Evolutionary conservation across 495 filamentous ascomycete genomes (phyloP).

Genomic region (Paragyromitra xinjiangensis): DNA sequence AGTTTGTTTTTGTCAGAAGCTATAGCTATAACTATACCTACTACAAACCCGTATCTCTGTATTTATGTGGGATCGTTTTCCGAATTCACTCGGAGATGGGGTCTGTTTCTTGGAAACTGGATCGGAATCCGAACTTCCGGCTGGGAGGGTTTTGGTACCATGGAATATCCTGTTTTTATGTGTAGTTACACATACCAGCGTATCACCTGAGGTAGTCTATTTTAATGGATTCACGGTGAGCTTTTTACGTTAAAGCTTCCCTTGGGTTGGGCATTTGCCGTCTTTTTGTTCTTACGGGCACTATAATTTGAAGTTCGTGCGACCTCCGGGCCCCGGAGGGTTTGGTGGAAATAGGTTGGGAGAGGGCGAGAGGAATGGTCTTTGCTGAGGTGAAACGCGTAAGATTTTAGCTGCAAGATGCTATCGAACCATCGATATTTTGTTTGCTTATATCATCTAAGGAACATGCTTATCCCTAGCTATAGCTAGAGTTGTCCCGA

Average conservation of each 20-base stretch:
- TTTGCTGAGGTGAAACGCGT: neutral
- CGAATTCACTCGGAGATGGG: neutral
- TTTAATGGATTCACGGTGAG: neutral
- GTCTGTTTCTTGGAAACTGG: neutral
- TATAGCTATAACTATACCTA: constrained; percentile 3
- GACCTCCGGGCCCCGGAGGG: neutral
- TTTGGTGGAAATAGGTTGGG: neutral
- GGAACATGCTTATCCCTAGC: neutral
- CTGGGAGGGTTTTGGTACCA: neutral
- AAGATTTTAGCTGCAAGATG: neutral
- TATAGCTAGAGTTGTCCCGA: too few relatives aligned
- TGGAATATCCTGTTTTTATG: neutral
- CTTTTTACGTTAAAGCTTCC: neutral
- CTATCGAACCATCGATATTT: neutral
- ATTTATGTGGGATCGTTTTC: neutral
- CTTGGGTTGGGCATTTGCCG: neutral
- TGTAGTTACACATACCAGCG: constrained; percentile 1
- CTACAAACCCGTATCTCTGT: neutral
- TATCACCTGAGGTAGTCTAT: constrained; percentile 3
- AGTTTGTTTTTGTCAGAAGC: neutral
- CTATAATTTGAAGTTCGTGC: neutral
- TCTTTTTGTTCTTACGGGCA: neutral
- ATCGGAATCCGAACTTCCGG: constrained; percentile 2
- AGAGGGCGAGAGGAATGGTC: neutral
- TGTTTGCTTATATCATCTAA: neutral